Conservation (phyloP, 2,329 filamentous ascomycete species). For the Parastagonospora avenae region DNA sequence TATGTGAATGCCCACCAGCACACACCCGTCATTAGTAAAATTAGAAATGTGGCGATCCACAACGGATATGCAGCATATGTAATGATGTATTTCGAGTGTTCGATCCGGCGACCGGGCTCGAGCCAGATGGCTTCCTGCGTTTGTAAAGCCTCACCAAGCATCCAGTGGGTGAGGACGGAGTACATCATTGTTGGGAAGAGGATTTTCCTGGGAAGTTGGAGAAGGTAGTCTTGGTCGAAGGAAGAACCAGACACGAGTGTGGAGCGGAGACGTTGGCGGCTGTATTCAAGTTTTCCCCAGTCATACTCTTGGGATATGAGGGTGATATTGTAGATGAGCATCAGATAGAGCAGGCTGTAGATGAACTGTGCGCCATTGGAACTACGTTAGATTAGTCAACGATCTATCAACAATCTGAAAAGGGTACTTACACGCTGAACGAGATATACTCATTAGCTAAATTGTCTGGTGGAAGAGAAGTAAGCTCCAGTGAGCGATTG, state of each 20-base stretch:
- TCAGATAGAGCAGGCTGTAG: conserved; percentile 37
- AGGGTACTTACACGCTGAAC: conserved; percentile 26
- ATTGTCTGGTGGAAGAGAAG: conserved; percentile 20
- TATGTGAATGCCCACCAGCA: conserved; percentile 42
- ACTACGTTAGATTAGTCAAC: conserved; percentile 9
- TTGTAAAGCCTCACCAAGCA: conserved; percentile 38
- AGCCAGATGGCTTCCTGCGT: conserved; percentile 34
- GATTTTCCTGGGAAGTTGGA: conserved; percentile 38
- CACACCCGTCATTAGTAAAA: conserved; percentile 34
- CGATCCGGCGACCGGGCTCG: conserved; percentile 16
- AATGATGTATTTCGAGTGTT: conserved; percentile 33
- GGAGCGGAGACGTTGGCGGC: conserved; percentile 28
- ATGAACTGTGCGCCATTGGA: conserved; percentile 39
- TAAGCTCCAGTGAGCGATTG: conserved; percentile 21
- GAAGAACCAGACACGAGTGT: conserved; percentile 33
- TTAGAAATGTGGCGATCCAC: conserved; percentile 31
- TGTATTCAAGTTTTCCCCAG: conserved; percentile 37
- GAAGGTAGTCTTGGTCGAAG: conserved; percentile 35
- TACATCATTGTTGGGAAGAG: conserved; percentile 39
- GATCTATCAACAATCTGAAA: too few species aligned
- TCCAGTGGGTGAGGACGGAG: conserved; percentile 36
- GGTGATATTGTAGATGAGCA: conserved; percentile 40
- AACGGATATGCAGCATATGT: conserved; percentile 33
- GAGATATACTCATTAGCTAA: conserved; percentile 29
- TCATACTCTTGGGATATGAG: conserved; percentile 31